A percentile compares a stretch with the other conserved stretches of the same genome.
Conservation (phyloP, 2,329 filamentous ascomycete species). For the Sclerotinia subarctica region DNA sequence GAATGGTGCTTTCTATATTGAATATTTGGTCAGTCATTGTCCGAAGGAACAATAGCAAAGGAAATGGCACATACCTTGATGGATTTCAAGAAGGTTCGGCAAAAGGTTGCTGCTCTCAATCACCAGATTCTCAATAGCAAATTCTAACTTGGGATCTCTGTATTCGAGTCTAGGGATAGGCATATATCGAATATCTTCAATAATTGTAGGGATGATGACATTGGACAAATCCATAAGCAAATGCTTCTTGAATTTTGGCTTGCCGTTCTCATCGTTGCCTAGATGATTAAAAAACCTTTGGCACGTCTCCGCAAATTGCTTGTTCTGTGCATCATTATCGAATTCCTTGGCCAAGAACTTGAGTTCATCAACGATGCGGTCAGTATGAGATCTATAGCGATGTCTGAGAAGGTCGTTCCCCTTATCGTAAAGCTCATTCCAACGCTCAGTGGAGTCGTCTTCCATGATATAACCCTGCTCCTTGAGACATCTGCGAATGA, state of each 20-base stretch:
- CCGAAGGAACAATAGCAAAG: not conserved
- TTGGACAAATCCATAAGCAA: slow-evolving; percentile 84
- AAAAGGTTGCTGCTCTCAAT: slow-evolving; percentile 96
- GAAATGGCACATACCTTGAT: slow-evolving; percentile 50
- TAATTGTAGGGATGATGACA: slow-evolving; percentile 76
- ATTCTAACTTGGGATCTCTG: slow-evolving; percentile 78
- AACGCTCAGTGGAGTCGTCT: slow-evolving; percentile 73
- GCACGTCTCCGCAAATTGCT: slow-evolving; percentile 69
- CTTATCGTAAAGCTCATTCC: slow-evolving; percentile 80
- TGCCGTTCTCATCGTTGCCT: slow-evolving; percentile 82
- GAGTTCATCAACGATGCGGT: slow-evolving; percentile 82
- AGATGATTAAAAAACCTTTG: slow-evolving; percentile 86
- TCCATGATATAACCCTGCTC: slow-evolving; percentile 90
- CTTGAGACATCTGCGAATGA: slow-evolving; percentile 77
- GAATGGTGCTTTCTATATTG: slow-evolving; percentile 75
- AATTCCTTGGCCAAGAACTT: slow-evolving; percentile 90
- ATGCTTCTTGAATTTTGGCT: slow-evolving; percentile 87
- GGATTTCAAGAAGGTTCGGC: slow-evolving; percentile 85
- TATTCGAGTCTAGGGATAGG: slow-evolving; percentile 94
- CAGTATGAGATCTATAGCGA: slow-evolving; percentile 81
- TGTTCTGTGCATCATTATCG: slow-evolving; percentile 83
- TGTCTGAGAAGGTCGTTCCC: slow-evolving; percentile 84
- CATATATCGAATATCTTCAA: slow-evolving; percentile 85
- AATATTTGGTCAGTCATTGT: slow-evolving; percentile 12
- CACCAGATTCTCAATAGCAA: slow-evolving; percentile 89